Evolutionary conservation across 106 monocot genomes (phyloP), one percentile per base, ranked within the genome.

Genomic region (Ottelia alismoides): DNA sequence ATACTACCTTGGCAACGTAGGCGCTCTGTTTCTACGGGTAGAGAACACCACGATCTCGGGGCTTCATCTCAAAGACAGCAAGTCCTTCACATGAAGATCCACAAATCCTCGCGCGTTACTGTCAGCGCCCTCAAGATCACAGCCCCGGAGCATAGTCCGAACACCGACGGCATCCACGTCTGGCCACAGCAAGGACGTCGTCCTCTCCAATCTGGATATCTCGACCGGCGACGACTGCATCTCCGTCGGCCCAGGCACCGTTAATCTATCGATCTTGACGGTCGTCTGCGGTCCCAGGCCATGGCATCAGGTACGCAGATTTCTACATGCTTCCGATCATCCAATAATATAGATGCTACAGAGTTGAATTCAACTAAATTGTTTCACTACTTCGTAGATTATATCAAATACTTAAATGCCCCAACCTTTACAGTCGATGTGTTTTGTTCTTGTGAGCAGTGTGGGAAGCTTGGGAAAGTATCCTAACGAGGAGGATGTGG

Each of bases 131-230:
- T 80, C 23, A 64, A 51, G 31, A 69, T 81, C 22, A 45, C 56
- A 0, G 62, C 76, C 11, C 81, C 75, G 0, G 49, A 0, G 1
- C 25, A 69, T 27, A 81, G 81, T 64, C 81, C 75, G 20, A 81
- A 81, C 72, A 81, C 81, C 0, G 81, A 81, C 56, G 76, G 76
- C 21, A 64, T 81, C 50, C 76, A 81, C 57, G 21, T 76, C n/a
- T 25, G 59, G 64, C 2, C 14, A 22, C 18, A 65, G 72, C 14
- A 6, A 43, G 30, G 18, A 65, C 45, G 52, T 72, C 46, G 27
- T 22, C 14, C 35, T 81, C 55, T 21, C 24, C 31, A n/a, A 44
- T 56, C 6, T 35, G 46, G 18, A 18, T 51, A 72, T 81, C 55
- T 49, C 28, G 27, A 76, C 76, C 20, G 80, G 80, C 6, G 80